Evolutionary conservation across 2,329 filamentous ascomycete genomes (phyloP).

Genomic region (Neofusicoccum sp.): DNA sequence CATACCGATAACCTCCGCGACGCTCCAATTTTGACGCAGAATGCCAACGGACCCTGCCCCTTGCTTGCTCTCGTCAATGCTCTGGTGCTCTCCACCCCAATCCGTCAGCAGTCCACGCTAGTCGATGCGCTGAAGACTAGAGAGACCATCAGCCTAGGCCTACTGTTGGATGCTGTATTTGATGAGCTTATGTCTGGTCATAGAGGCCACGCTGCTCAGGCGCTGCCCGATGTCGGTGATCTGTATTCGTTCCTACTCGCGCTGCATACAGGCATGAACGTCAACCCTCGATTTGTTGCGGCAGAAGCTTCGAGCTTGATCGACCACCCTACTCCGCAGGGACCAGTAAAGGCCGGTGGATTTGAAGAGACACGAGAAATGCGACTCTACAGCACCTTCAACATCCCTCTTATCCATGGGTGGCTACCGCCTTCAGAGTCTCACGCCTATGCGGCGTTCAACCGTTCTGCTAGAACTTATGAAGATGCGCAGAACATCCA

Average conservation of each 20-base stretch:
- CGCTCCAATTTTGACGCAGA: conserved; percentile 90
- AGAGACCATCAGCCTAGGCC: conserved; percentile 82
- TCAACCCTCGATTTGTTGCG: conserved; percentile 80
- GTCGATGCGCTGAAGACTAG: conserved; percentile 73
- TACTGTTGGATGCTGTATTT: conserved; percentile 85
- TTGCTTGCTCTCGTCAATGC: conserved; percentile 91
- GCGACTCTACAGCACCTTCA: conserved; percentile 86
- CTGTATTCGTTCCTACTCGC: conserved; percentile 84
- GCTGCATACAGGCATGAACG: conserved; percentile 95
- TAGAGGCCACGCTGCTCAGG: conserved; percentile 60
- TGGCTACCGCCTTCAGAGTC: conserved; percentile 76
- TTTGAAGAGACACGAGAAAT: conserved; percentile 89
- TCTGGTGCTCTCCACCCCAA: conserved; percentile 76
- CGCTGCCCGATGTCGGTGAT: conserved; percentile 81
- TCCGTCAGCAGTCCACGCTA: conserved; percentile 65
- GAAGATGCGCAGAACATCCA: conserved; percentile 89
- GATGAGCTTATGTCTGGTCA: conserved; percentile 85
- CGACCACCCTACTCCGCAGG: conserved; percentile 22
- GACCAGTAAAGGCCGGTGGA: conserved; percentile 56
- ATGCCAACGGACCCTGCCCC: conserved; percentile 91
- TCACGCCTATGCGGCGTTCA: conserved; percentile 66
- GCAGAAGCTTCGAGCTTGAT: conserved; percentile 38
- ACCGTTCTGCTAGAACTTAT: conserved; percentile 75
- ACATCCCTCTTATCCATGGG: conserved; percentile 84
- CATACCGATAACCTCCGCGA: conserved; percentile 61